These are phyloP conservation scores for Erigeron philadelphicus DNA, from an alignment of 140 eudicot genomes.

Conservation along the genomic window DNA sequence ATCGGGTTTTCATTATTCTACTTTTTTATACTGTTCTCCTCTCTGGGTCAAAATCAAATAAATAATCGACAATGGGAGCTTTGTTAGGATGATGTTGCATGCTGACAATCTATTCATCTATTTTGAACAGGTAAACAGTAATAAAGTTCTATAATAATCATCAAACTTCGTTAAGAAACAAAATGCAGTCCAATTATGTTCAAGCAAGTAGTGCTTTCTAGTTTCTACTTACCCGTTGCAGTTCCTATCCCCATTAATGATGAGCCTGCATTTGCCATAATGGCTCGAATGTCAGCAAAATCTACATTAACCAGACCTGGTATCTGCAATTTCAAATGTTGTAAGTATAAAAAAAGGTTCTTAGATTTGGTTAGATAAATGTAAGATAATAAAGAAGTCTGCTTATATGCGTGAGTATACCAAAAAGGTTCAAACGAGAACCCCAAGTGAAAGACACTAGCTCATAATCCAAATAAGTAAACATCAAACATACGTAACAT, in stretches of 20 bases:
- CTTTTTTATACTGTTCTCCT: too few species aligned
- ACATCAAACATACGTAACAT: background rate
- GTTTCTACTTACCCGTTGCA: conserved; percentile 51
- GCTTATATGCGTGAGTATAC: background rate
- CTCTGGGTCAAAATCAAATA: too few species aligned
- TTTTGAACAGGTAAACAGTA: too few species aligned
- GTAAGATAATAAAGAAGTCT: background rate
- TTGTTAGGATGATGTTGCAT: too few species aligned
- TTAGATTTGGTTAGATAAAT: background rate
- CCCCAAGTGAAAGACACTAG: background rate
- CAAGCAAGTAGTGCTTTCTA: conserved; percentile 2
- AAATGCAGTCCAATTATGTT: background rate
- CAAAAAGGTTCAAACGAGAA: background rate
- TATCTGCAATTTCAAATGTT: conserved; percentile 40
- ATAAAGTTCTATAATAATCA: background rate
- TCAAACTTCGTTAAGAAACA: background rate
- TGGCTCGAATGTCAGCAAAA: conserved; percentile 92
- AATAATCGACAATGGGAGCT: too few species aligned
- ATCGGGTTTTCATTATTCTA: too few species aligned
- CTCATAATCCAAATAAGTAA: background rate
- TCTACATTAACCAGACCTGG: conserved; percentile 86
- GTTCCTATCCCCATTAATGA: conserved; percentile 90
- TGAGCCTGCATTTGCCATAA: conserved; percentile 94
- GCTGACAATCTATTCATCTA: too few species aligned
- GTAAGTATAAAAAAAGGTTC: conserved; percentile 7